Conservation (phyloP, 257 asterid species). For the Solanum appendiculatum region DNA sequence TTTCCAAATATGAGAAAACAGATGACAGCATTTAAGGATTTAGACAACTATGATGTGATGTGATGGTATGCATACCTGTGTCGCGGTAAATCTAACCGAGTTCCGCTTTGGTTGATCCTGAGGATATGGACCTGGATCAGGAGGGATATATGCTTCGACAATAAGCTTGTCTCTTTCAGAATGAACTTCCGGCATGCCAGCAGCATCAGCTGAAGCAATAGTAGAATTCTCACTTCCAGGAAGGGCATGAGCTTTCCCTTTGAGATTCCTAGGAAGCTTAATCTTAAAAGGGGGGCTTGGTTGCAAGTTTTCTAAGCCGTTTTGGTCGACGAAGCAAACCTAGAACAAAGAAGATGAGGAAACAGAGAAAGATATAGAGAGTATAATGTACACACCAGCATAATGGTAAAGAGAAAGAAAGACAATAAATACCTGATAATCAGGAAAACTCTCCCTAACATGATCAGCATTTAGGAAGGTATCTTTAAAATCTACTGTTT, state of each 20-base stretch:
- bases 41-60: neutral
- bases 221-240: constrained; percentile 50
- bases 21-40: neutral
- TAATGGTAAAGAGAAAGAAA: neutral
- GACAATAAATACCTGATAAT: constrained; percentile 53
- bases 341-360: constrained; percentile 21
- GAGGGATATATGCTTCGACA: constrained; percentile 81
- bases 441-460: constrained; percentile 77
- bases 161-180: constrained; percentile 55
- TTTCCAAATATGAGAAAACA: neutral
- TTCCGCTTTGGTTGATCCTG: constrained; percentile 96
- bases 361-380: neutral
- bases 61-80: constrained; percentile 52
- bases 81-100: constrained; percentile 87
- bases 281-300: constrained; percentile 75
- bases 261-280: constrained; percentile 53
- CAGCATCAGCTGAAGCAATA: constrained; percentile 22
- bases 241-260: constrained; percentile 47
- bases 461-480: constrained; percentile 84
- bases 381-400: neutral
- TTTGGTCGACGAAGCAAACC: constrained; percentile 71
- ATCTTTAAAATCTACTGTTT: constrained; percentile 83
- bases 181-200: constrained; percentile 18
- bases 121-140: constrained; percentile 98
- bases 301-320: constrained; percentile 52